Evolutionary conservation across 2,329 filamentous ascomycete genomes (phyloP).

Genomic region (Cercospora nicotianae): DNA sequence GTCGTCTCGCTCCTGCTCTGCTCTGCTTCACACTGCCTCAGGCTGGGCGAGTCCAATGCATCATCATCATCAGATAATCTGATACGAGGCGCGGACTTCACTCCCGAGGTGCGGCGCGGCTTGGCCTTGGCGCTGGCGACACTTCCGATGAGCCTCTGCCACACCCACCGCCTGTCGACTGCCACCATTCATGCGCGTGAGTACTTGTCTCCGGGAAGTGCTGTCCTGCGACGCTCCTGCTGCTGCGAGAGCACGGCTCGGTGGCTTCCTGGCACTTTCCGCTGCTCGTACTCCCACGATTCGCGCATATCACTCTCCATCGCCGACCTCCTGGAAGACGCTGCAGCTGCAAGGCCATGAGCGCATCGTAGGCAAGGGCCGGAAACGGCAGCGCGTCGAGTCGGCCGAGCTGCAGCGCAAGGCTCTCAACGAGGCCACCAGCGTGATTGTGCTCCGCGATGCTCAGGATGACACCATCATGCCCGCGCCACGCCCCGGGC

Average conservation of each 20-base stretch:
- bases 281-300: neutral
- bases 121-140: neutral
- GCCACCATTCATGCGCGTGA: neutral
- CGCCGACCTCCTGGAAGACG: constrained; percentile 8
- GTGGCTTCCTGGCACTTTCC: neutral
- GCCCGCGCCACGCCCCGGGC: neutral
- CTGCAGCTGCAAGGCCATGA: constrained; percentile 20
- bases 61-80: neutral
- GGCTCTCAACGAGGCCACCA: constrained; percentile 31
- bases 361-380: constrained; percentile 32
- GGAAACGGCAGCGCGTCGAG: constrained; percentile 30
- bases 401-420: constrained; percentile 28
- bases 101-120: neutral
- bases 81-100: neutral
- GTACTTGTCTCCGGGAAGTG: neutral
- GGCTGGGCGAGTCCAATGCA: neutral
- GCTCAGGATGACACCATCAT: constrained; percentile 6
- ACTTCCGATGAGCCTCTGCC: neutral
- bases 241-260: neutral
- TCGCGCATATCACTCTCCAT: neutral
- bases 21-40: neutral
- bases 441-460: constrained; percentile 28
- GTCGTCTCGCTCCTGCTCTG: neutral
- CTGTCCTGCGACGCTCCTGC: neutral
- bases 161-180: neutral